These are phyloP conservation scores for Begonia loranthoides DNA, from an alignment of 306 rosid species.

Conservation along the genomic window DNA sequence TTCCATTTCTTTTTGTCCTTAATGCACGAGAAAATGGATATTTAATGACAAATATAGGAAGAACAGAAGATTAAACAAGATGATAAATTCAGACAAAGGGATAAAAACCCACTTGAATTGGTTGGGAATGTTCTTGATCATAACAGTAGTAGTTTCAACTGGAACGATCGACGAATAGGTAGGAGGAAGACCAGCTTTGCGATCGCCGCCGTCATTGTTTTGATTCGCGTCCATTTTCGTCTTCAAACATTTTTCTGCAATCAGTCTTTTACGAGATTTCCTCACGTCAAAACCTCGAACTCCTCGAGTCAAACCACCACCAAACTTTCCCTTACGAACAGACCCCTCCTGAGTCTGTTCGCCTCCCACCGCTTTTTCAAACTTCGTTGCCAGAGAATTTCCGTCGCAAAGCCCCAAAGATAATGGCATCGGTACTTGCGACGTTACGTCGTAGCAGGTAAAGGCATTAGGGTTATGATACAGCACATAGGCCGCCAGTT, in stretches of 20 bases:
- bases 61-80: too few relatives aligned
- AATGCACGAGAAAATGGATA: too few relatives aligned
- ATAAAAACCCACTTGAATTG: conserved; percentile 5
- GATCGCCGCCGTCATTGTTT: background rate
- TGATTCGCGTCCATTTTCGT: background rate
- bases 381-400: background rate
- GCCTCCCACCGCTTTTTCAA: too few relatives aligned
- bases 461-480: too few relatives aligned
- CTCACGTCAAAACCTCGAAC: background rate
- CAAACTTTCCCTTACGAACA: background rate
- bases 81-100: too few relatives aligned
- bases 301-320: background rate
- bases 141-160: background rate
- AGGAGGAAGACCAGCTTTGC: background rate
- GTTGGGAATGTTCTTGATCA: conserved; percentile 13
- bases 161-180: background rate
- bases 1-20: too few relatives aligned
- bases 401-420: background rate
- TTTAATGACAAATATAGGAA: too few relatives aligned
- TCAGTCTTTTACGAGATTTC: background rate
- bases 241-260: too few relatives aligned
- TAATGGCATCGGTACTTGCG: too few relatives aligned
- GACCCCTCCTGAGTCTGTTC: background rate
- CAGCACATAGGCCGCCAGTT: too few relatives aligned
- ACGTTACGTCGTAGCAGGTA: too few relatives aligned